Base-by-base conservation (phyloP, 495 filamentous ascomycete species). In the Aspergillus diversus region DNA sequence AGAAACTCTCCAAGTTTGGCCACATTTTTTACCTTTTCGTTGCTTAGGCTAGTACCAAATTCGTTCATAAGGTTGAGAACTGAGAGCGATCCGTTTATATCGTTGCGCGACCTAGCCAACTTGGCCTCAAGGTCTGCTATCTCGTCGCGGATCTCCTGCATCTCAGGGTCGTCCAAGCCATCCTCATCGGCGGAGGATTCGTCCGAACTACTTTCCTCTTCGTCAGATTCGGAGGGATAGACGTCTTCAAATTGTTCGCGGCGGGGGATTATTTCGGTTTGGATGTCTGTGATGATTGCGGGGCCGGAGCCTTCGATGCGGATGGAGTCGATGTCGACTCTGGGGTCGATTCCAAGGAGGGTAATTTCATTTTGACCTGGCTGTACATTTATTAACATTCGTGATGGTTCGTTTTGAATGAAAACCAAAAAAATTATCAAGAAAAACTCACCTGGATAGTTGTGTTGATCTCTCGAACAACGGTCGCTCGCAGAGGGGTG, bases 261-360 rank as follows among this genome's bases (percentile, higher is more conserved):
- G 64, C 90, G 88, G 1, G 86, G 80, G 31, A 90, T 73, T 9
- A 85, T 72, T 60, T 89, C 83, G 46, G 90, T 83, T 15, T 82
- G 81, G 68, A 90, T 84, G 66, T 91, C 87, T 4, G 84, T 87
- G 66, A 91, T 89, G 55, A 82, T 84, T 0, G 78, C 75, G 1
- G 75, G 69, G 33, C 87, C 87, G 54, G 80, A 85, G 56, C 87
- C 88, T 66, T 89, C 87, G 59, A 92, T 86, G 65, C 89, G 89
- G 75, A 91, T 86, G 34, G 87, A 90, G 68, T 87, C 79, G 65
- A 86, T 78, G 61, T 91, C 87, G 43, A 84, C 49, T 33, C 0
- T n/a, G 33, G 87, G 88, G 7, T 86, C 84, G 33, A 92, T 77
- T 13, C 88, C 90, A 13, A 84, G 69, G 33, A 92, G 79, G 7